phyloP scores from a whole-genome alignment of 2,329 filamentous ascomycete species.

The Colletotrichum cereale region DNA sequence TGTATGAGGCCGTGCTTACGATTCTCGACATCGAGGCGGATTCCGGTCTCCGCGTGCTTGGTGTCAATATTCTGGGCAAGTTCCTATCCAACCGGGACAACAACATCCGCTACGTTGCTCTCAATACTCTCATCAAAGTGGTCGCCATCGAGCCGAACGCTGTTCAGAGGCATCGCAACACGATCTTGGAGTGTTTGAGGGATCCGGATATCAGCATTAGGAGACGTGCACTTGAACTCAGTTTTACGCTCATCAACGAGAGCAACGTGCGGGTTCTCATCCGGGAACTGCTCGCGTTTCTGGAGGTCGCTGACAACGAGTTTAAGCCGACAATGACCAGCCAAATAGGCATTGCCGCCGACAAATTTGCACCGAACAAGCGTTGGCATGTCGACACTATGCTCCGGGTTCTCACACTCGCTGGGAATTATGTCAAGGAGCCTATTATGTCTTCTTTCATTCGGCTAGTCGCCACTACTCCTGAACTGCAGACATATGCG shows the following conservation, averaged over 20 bases:
- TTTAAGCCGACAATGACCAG: conserved; percentile 99
- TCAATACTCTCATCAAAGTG: conserved; percentile 98
- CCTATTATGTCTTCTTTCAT: conserved; percentile 98
- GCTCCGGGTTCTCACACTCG: conserved; percentile 90
- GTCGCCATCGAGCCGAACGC: conserved; percentile 98
- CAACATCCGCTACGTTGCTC: conserved; percentile 97
- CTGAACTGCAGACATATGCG: conserved; percentile 95
- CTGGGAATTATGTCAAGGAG: conserved; percentile 97
- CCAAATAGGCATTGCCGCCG: conserved; percentile 96
- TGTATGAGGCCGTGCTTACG: conserved; percentile 96
- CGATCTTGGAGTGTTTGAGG: conserved; percentile 93
- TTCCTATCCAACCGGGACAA: conserved; percentile 99
- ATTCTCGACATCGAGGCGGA: conserved; percentile 99
- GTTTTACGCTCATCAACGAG: conserved; percentile 98
- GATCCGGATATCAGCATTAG: conserved; percentile 99
- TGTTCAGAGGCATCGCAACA: conserved; percentile 96
- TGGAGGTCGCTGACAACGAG: conserved; percentile 97
- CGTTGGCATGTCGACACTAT: conserved; percentile 99
- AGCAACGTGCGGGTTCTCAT: conserved; percentile 95
- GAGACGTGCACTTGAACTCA: conserved; percentile 93
- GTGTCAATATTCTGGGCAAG: conserved; percentile 98
- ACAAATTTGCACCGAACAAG: conserved; percentile 96
- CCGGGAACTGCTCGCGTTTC: conserved; percentile 90
- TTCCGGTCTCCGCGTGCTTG: conserved; percentile 91
- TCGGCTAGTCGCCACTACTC: conserved; percentile 91